Conservation (phyloP, 1,284 basidiomycete genomes). For the Pseudozyma sp. region DNA sequence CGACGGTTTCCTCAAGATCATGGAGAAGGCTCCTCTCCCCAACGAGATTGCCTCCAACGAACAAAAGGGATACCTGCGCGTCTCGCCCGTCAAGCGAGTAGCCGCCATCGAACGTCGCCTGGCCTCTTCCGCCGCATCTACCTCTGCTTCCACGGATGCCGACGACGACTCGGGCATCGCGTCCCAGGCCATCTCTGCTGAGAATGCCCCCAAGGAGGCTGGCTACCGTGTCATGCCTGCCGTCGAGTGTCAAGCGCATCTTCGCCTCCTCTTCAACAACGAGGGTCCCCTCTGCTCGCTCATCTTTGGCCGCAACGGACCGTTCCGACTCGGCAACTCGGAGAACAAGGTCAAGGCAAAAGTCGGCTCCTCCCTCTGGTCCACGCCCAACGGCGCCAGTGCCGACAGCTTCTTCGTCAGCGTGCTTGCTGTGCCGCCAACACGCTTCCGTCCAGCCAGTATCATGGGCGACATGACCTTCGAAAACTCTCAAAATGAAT, state of each 20-base stretch:
- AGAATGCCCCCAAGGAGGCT: slow-evolving; percentile 58
- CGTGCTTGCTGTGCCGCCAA: slow-evolving; percentile 89
- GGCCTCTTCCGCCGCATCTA: slow-evolving; percentile 22
- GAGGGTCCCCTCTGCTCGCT: slow-evolving; percentile 85
- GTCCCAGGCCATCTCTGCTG: slow-evolving; percentile 41
- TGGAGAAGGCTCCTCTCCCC: slow-evolving; percentile 73
- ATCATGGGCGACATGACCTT: slow-evolving; percentile 92
- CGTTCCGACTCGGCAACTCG: slow-evolving; percentile 72
- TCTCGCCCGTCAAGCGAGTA: slow-evolving; percentile 58
- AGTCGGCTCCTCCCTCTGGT: slow-evolving; percentile 32
- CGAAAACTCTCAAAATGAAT: slow-evolving; percentile 95
- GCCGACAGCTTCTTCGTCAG: slow-evolving; percentile 99
- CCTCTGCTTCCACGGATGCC: slow-evolving; percentile 19
- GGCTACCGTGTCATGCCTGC: slow-evolving; percentile 81
- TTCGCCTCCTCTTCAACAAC: slow-evolving; percentile 87
- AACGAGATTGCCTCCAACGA: slow-evolving; percentile 43
- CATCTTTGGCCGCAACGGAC: slow-evolving; percentile 91
- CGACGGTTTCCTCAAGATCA: slow-evolving; percentile 92
- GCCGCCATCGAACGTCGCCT: slow-evolving; percentile 40
- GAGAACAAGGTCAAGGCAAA: slow-evolving; percentile 37
- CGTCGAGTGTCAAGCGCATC: slow-evolving; percentile 91
- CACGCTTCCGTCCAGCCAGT: slow-evolving; percentile 92
- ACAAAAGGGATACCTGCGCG: slow-evolving; percentile 34
- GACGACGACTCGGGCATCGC: slow-evolving; percentile 30
- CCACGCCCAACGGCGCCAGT: slow-evolving; percentile 72